Evolutionary conservation across 345 rosid species (phyloP).

Genomic region (Gossypium mustelinum): DNA sequence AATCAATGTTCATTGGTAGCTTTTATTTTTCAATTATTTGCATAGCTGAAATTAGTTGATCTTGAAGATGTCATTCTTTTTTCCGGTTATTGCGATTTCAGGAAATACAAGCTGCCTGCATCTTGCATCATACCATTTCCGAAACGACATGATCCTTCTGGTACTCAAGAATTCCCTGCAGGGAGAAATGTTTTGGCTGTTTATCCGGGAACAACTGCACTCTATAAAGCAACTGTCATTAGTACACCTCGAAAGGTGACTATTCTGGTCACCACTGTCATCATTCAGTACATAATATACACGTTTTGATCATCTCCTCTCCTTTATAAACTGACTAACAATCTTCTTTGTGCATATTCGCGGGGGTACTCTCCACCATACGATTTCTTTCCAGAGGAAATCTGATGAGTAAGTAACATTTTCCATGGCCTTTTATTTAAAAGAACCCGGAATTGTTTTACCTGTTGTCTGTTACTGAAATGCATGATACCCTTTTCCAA

Average conservation of each 20-base stretch:
- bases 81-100: slow-evolving; percentile 24
- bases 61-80: slow-evolving; percentile 7
- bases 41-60: not conserved
- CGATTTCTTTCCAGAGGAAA: slow-evolving; percentile 52
- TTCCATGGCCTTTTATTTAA: not conserved
- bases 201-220: slow-evolving; percentile 97
- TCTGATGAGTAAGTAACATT: slow-evolving; percentile 72
- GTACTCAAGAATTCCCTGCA: slow-evolving; percentile 53
- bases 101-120: slow-evolving; percentile 82
- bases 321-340: slow-evolving; percentile 16
- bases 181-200: slow-evolving; percentile 92
- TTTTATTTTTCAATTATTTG: not conserved
- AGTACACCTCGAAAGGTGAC: slow-evolving; percentile 68
- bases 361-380: slow-evolving; percentile 7
- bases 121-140: slow-evolving; percentile 85
- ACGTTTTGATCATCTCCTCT: not conserved
- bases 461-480: not conserved
- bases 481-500: not conserved
- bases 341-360: slow-evolving; percentile 21
- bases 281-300: not conserved
- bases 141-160: slow-evolving; percentile 61
- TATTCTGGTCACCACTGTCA: not conserved
- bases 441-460: not conserved
- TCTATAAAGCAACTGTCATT: slow-evolving; percentile 90
- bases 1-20: not conserved